Conservation (phyloP, 768 basidiomycete genomes). For the Boletus vinaceobasis region DNA sequence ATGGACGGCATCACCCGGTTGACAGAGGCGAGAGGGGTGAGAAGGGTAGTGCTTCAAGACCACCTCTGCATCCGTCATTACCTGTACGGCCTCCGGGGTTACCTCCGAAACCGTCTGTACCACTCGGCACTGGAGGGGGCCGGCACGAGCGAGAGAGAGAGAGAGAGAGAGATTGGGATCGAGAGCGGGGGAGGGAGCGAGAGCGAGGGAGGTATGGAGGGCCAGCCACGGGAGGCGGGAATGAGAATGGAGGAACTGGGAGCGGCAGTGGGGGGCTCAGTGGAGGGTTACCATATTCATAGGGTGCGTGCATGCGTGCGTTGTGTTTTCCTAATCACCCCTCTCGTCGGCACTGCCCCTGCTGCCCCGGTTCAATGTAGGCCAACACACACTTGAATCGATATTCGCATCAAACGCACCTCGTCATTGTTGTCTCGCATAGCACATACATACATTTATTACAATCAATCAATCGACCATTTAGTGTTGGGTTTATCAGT, state of each 20-base stretch:
- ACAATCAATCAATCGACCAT: constrained; percentile 16
- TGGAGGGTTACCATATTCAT: constrained; percentile 32
- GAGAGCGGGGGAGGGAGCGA: constrained; percentile 16
- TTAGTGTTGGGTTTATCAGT: constrained; percentile 15
- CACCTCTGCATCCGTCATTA: constrained; percentile 17
- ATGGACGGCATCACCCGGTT: constrained; percentile 8
- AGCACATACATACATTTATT: constrained; percentile 17
- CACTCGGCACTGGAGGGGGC: constrained; percentile 10
- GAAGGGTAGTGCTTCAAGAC: constrained; percentile 2
- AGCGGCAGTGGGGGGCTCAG: constrained; percentile 10
- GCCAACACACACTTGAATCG: neutral
- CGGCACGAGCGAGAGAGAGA: constrained; percentile 21
- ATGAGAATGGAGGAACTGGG: constrained; percentile 3
- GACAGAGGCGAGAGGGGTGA: constrained; percentile 19
- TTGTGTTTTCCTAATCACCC: neutral
- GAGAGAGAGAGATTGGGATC: constrained; percentile 5
- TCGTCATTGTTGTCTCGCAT: constrained; percentile 14
- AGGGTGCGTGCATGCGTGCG: neutral
- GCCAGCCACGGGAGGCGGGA: constrained; percentile 1
- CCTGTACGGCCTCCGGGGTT: constrained; percentile 18
- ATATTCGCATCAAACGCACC: constrained; percentile 7
- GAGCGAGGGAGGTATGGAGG: constrained; percentile 20
- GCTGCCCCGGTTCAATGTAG: neutral
- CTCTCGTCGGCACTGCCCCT: neutral
- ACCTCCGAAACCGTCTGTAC: constrained; percentile 18